Conservation (phyloP, 306 rosid species). For the Psophocarpus tetragonolobus region DNA sequence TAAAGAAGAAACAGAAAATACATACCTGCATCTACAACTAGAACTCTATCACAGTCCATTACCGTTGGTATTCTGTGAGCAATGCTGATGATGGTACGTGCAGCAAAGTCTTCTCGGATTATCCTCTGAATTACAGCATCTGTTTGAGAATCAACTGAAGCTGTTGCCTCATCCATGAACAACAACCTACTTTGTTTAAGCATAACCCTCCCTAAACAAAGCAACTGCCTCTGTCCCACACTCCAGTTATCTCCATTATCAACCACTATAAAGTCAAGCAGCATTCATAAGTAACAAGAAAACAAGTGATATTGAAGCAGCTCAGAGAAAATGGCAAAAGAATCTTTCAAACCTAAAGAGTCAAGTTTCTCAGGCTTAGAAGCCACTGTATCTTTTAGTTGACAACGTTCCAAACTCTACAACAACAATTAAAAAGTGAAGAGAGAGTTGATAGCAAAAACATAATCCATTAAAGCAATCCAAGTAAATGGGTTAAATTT, state of each 20-base stretch:
- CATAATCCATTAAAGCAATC: neutral
- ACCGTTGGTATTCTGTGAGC: conserved; percentile 98
- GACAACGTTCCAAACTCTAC: conserved; percentile 90
- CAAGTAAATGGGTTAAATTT: neutral
- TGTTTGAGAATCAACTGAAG: conserved; percentile 95
- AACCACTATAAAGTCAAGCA: conserved; percentile 50
- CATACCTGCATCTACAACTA: conserved; percentile 86
- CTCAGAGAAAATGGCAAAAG: conserved; percentile 2
- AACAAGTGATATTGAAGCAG: conserved; percentile 18
- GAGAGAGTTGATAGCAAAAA: conserved; percentile 3
- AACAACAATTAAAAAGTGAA: conserved; percentile 7
- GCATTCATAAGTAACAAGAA: neutral
- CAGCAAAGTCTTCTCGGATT: conserved; percentile 83
- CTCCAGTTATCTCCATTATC: conserved; percentile 97
- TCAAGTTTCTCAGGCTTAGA: conserved; percentile 80
- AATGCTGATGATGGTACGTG: conserved; percentile 90
- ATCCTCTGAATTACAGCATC: conserved; percentile 87
- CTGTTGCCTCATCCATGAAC: conserved; percentile 98
- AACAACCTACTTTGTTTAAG: conserved; percentile 79
- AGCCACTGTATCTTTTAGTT: conserved; percentile 82
- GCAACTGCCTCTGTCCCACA: conserved; percentile 96
- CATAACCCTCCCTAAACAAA: conserved; percentile 91
- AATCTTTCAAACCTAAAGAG: conserved; percentile 59
- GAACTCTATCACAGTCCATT: conserved; percentile 86
- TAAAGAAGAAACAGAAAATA: neutral